Evolutionary conservation across 495 filamentous ascomycete species (phyloP).

Genomic region (Penicillium riverlandense): DNA sequence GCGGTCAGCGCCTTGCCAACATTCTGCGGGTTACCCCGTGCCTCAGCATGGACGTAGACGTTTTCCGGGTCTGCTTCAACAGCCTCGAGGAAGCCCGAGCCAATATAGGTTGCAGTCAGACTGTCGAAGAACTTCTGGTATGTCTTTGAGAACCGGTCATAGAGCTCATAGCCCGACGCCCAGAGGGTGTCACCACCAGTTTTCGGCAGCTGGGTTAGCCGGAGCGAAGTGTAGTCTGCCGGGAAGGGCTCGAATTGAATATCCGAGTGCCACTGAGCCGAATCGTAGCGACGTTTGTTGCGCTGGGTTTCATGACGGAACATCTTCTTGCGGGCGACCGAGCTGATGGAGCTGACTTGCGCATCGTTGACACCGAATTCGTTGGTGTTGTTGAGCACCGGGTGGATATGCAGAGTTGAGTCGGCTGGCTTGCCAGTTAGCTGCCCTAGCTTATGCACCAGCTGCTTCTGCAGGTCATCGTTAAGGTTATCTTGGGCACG

Average conservation of each 20-base stretch:
- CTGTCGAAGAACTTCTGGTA: conserved; percentile 59
- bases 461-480: conserved; percentile 55
- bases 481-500: conserved; percentile 54
- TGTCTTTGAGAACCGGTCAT: conserved; percentile 60
- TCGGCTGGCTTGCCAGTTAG: conserved; percentile 52
- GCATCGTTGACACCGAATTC: conserved; percentile 46
- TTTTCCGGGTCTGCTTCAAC: conserved; percentile 35
- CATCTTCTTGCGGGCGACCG: conserved; percentile 46
- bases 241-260: conserved; percentile 63
- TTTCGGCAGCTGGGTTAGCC: conserved; percentile 54
- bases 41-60: conserved; percentile 43
- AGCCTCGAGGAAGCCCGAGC: conserved; percentile 44
- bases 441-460: conserved; percentile 51
- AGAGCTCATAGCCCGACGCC: conserved; percentile 39
- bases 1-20: conserved; percentile 51
- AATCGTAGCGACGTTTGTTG: conserved; percentile 13
- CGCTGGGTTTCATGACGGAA: conserved; percentile 29
- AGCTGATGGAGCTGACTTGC: conserved; percentile 61
- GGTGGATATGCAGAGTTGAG: conserved; percentile 61
- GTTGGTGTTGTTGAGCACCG: conserved; percentile 33
- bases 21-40: conserved; percentile 59
- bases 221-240: conserved; percentile 57
- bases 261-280: conserved; percentile 57
- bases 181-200: conserved; percentile 60
- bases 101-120: conserved; percentile 54